A percentile compares a stretch with the other conserved stretches of the same genome.
Conservation (phyloP, 805 yeast species). For the Candida vaughaniae region DNA sequence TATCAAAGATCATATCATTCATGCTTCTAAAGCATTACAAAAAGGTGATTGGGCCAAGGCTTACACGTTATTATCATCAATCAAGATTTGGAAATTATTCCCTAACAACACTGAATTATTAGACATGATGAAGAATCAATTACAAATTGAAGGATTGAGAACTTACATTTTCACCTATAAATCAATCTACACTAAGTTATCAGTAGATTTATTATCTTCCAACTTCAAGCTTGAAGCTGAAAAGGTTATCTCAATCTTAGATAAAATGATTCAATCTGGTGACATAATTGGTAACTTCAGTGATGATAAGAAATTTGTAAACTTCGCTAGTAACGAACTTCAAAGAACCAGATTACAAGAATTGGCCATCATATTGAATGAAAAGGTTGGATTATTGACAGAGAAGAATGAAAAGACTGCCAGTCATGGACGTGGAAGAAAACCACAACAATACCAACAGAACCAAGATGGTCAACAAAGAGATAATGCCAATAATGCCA, state of each 20-base stretch:
- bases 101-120: constrained; percentile 66
- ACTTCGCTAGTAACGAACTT: constrained; percentile 66
- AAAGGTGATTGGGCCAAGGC: constrained; percentile 88
- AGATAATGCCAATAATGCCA: constrained; percentile 4
- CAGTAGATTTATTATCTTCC: constrained; percentile 61
- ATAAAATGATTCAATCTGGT: constrained; percentile 72
- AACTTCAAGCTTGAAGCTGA: constrained; percentile 63
- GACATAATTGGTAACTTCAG: constrained; percentile 78
- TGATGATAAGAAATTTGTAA: constrained; percentile 64
- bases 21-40: constrained; percentile 85
- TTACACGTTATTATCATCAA: constrained; percentile 64
- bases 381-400: constrained; percentile 70
- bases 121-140: constrained; percentile 69
- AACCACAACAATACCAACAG: constrained; percentile 34
- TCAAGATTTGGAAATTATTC: constrained; percentile 84
- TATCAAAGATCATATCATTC: constrained; percentile 88
- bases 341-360: constrained; percentile 85
- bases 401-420: constrained; percentile 86
- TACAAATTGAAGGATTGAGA: constrained; percentile 88
- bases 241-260: constrained; percentile 60
- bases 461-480: constrained; percentile 32
- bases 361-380: constrained; percentile 80
- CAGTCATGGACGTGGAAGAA: constrained; percentile 64
- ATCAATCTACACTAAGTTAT: constrained; percentile 69
- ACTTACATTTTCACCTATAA: constrained; percentile 89